Evolutionary conservation across 2,329 filamentous ascomycete species (phyloP), one percentile per base, ranked within the genome.

Genomic region (Colletotrichum sp.): DNA sequence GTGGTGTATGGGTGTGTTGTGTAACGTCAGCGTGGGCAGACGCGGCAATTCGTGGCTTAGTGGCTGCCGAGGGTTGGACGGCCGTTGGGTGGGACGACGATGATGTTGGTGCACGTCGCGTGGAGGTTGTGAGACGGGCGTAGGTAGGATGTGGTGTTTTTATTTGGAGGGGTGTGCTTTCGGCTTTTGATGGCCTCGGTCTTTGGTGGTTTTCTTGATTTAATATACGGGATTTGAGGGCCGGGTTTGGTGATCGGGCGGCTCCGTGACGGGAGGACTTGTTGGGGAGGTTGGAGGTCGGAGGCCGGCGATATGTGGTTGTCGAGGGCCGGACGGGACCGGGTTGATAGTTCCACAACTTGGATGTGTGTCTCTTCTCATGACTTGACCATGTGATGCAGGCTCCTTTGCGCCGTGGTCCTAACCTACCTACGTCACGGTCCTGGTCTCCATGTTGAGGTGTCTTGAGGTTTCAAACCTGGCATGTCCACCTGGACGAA

Each of bases 1-100:
- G 61, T 28, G 61, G 21, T 63, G 61, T 24, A 21, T 16, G 32
- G 28, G 63, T 55, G 63, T 66, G 38, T 59, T 71, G 52, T 65
- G 71, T 43, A 56, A 66, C 67, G 71, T 66, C 59, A 66, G 52
- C n/a, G 24, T 69, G 72, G 72, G 52, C 68, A 74, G 72, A 74
- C 28, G 52, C 72, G 72, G 72, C 61, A 71, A 63, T 66, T 71
- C 36, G 61, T 66, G 72, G 72, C 72, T 72, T 52, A 62, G 58
- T 62, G 58, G 58, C 58, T n/a, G 58, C 58, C 58, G 58, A 34
- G 58, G n/a, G 28, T 32, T 61, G 24, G 58, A 34, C 43, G n/a
- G 43, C n/a, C 43, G 43, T 52, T 24, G n/a, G 58, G 30, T 62
- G n/a, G 58, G 30, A 62, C 58, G 58, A 62, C 66, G 64, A 69